Evolutionary conservation across 495 filamentous ascomycete species (phyloP), one percentile per base, ranked within the genome.

Genomic region (Amphirosellinia nigrospora): DNA sequence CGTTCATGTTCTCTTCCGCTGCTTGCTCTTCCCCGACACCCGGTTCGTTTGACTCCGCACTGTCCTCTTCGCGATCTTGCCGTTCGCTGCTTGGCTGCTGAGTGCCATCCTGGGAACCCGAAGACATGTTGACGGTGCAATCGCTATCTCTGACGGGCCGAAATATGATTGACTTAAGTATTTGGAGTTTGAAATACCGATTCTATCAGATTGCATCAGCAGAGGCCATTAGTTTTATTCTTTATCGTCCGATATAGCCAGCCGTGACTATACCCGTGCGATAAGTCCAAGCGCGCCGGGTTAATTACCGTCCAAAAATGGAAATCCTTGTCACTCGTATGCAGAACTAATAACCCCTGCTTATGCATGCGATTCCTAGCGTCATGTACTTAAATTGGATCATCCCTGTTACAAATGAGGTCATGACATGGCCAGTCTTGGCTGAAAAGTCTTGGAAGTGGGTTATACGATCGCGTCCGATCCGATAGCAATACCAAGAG

Each of bases 1-100:
- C 64, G 30, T 26, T 62, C 64, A n/a, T 36, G 59, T 43, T 28
- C 34, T 52, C 9, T 62, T 71, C 63, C 65, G 50, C 34, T 21
- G 11, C 39, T 41, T 70, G 62, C 19, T 64, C 60, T 50, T 73
- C 70, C 15, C 52, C 52, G 28, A 16, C 34, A 19, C 16, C 28
- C 26, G 66, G 59, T 15, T 74, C 66, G 34, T 46, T 62, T 36
- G 63, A 58, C 43, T 75, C 60, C 45, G 64, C 70, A 59, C 68
- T 66, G 41, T 75, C 70, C 36, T 66, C 72, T 13, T 71, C 71
- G 70, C 70, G 39, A 45, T 74, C 21, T 53, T 50, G 23, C 45
- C n/a, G 19, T 23, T 30, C 34, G 56, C 55, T 23, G 15, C 13
- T 38, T 6, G 19, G 32, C 15, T 61, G 50, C 6, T 28, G 10